These are phyloP conservation scores for Puccinia hordei DNA, from an alignment of 1,284 basidiomycete genomes.

Conservation along the genomic window DNA sequence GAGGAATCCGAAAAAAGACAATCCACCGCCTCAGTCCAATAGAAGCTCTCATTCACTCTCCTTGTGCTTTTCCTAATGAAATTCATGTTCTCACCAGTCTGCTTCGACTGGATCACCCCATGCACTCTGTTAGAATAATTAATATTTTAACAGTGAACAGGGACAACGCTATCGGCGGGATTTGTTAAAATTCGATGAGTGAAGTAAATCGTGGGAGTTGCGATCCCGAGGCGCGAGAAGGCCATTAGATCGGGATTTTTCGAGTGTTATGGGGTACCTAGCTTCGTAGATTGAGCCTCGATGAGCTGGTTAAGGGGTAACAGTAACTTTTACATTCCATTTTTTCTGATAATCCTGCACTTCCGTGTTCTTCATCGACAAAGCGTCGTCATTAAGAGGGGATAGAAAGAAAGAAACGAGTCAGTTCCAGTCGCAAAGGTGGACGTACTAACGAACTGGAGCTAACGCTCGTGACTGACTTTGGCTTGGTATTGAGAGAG, in stretches of 20 bases:
- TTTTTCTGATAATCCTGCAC: slow-evolving; percentile 48
- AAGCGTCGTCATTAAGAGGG: not conserved
- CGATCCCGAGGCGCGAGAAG: too few relatives aligned
- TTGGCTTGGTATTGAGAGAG: slow-evolving; percentile 47
- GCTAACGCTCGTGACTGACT: not conserved
- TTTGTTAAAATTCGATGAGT: too few relatives aligned
- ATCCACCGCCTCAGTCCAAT: slow-evolving; percentile 1
- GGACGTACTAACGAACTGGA: not conserved
- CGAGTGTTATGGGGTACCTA: too few relatives aligned
- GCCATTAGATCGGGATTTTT: too few relatives aligned
- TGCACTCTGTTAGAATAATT: too few relatives aligned
- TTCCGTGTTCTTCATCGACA: slow-evolving; percentile 14
- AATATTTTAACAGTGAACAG: too few relatives aligned
- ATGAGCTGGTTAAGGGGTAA: slow-evolving; percentile 18
- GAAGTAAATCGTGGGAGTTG: too few relatives aligned
- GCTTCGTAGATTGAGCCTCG: too few relatives aligned
- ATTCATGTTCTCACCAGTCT: slow-evolving; percentile 6
- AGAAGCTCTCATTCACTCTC: not conserved
- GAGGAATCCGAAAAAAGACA: slow-evolving; percentile 20
- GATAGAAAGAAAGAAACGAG: not conserved
- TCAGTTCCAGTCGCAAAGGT: not conserved
- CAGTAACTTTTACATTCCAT: slow-evolving; percentile 48
- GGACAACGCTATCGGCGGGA: too few relatives aligned
- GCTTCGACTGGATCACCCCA: too few relatives aligned
- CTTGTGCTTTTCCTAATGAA: not conserved